Evolutionary conservation across 345 rosid species (phyloP), one percentile per base, ranked within the genome.

Genomic region (Camelina laxa): DNA sequence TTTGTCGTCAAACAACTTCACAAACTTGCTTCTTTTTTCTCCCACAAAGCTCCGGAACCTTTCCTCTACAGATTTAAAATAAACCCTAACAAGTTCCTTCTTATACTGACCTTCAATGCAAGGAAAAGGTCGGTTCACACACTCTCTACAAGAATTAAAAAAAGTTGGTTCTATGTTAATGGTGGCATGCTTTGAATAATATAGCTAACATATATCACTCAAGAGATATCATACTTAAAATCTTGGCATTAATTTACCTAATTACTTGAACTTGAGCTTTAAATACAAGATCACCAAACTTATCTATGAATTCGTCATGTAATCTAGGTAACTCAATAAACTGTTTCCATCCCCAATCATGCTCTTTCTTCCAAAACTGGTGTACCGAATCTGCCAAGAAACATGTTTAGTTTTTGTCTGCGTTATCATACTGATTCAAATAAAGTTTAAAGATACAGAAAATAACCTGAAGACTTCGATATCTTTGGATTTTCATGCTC

Each of bases 341-440:
- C 33, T 12, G 13, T 22, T 53, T 21, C 57, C 57, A 53, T 53
- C 57, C 57, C 31, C 57, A 53, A 12, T 53, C 33, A 53, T 53
- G 31, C 57, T 53, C 57, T 53, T 53, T 53, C 57, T 53, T 53
- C 31, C 57, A 53, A 53, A 53, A 22, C n/a, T 53, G 33, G 57
- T 53, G 58, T 22, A 53, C 6, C 58, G 58, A 10, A 53, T 53
- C 58, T 53, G 16, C 14, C 5, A 53, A 53, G 58, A 24, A 53
- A 53, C 33, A 0, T 53, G 16, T 53, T 53, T 16, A 22, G 58
- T 22, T 22, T 53, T 22, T 53, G 16, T 22, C 16, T 53, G 9
- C 58, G 33, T 22, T 22, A 22, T 53, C 36, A 33, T 53, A 6
- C 9, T n/a, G 58, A 53, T 49, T 49, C 13, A 19, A 10, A 11